Evolutionary conservation across 164 flowering plant genomes (phyloP).

Genomic region (Akebia trifoliata): DNA sequence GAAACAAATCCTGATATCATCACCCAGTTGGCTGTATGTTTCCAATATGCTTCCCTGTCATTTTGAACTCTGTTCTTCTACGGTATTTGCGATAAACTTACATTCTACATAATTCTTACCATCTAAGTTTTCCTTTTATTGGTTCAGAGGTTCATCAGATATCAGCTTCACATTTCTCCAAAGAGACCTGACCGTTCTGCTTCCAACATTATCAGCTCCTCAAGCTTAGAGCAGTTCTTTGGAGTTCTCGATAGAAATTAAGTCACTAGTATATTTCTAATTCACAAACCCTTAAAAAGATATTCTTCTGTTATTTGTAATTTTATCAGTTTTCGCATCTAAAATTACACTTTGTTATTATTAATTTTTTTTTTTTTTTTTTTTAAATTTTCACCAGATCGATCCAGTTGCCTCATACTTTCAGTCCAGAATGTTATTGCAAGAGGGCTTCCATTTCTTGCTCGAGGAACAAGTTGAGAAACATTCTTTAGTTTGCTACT

Average conservation of each 20-base stretch:
- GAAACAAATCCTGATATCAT: slow-evolving; percentile 79
- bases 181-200: slow-evolving; percentile 56
- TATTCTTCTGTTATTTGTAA: background rate
- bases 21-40: slow-evolving; percentile 75
- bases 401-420: too few relatives aligned
- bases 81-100: too few relatives aligned
- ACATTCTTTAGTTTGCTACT: too few relatives aligned
- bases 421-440: too few relatives aligned
- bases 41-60: background rate
- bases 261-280: slow-evolving; percentile 12
- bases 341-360: too few relatives aligned
- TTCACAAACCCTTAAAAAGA: slow-evolving; percentile 4
- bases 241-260: slow-evolving; percentile 30
- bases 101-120: too few relatives aligned
- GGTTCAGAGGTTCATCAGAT: slow-evolving; percentile 86
- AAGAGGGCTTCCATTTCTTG: too few relatives aligned
- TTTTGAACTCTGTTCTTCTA: too few relatives aligned
- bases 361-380: too few relatives aligned
- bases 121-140: slow-evolving; percentile 8
- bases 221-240: slow-evolving; percentile 84
- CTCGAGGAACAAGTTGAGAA: too few relatives aligned
- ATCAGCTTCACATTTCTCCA: slow-evolving; percentile 74
- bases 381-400: too few relatives aligned
- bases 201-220: slow-evolving; percentile 61
- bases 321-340: background rate